A percentile compares a stretch with the other conserved stretches of the same genome.
Conservation (phyloP, 164 flowering plant species). For the Berberis vulgaris region DNA sequence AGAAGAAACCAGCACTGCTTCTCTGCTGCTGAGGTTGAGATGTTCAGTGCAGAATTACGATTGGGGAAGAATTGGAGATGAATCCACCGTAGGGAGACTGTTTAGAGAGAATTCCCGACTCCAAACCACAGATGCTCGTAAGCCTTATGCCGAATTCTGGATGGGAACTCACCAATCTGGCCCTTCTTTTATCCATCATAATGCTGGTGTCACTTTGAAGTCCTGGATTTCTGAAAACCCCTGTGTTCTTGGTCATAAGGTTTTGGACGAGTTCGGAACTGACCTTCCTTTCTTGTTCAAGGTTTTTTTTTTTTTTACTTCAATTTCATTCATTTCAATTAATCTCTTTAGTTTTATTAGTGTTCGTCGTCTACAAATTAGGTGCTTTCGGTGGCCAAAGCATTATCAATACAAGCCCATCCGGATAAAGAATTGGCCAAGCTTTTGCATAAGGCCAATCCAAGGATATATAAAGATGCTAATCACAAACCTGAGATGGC, state of each 20-base stretch:
- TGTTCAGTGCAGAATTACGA: slow-evolving; percentile 68
- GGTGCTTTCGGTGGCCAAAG: slow-evolving; percentile 88
- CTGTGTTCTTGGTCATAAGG: slow-evolving; percentile 55
- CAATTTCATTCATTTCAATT: no score
- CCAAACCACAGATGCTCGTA: slow-evolving; percentile 13
- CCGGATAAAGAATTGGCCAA: slow-evolving; percentile 81
- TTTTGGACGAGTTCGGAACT: slow-evolving; percentile 56
- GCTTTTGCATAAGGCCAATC: slow-evolving; percentile 44
- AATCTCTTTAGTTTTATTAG: no score
- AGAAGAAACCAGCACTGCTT: slow-evolving; percentile 1
- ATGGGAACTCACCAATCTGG: slow-evolving; percentile 62
- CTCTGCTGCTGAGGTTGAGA: slow-evolving; percentile 25
- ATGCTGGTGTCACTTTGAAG: slow-evolving; percentile 29
- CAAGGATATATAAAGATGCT: slow-evolving; percentile 60
- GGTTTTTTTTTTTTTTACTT: slow-evolving; percentile 18
- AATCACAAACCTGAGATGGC: slow-evolving; percentile 99
- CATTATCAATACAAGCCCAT: slow-evolving; percentile 94
- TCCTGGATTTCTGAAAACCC: slow-evolving; percentile 60
- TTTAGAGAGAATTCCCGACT: slow-evolving; percentile 38
- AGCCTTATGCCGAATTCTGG: slow-evolving; percentile 58
- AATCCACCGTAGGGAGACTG: slow-evolving; percentile 49
- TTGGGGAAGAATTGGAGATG: slow-evolving; percentile 59
- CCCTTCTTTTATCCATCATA: slow-evolving; percentile 25
- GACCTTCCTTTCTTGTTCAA: slow-evolving; percentile 89
- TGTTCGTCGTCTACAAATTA: slow-evolving; percentile 4